Conservation (phyloP, 495 filamentous ascomycete genomes). For the Trichoderma virens region DNA sequence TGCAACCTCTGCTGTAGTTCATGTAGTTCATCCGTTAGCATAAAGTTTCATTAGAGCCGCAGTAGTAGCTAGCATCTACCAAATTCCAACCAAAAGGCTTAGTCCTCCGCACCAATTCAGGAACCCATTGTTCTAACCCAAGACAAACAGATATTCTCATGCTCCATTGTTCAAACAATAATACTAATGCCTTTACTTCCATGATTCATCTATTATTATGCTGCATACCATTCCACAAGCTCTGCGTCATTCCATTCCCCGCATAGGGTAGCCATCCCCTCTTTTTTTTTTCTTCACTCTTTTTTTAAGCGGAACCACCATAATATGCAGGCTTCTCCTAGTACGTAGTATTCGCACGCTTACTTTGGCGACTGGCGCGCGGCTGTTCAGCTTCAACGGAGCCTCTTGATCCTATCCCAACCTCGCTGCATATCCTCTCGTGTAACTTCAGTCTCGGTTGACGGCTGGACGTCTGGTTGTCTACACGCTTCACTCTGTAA, state of each 20-base stretch:
- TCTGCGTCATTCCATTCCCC: not conserved
- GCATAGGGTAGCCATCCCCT: not conserved
- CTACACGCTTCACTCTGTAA: not conserved
- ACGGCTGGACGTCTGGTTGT: no score
- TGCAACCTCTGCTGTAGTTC: no score
- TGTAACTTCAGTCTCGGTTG: not conserved
- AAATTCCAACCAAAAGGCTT: not conserved
- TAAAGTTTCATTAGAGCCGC: slow-evolving; percentile 1
- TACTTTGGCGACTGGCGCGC: not conserved
- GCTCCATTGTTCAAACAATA: no score
- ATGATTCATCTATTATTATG: not conserved
- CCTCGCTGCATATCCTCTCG: not conserved
- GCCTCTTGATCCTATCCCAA: not conserved
- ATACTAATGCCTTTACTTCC: no score
- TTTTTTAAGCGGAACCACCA: not conserved
- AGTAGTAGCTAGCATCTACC: not conserved
- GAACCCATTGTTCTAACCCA: not conserved
- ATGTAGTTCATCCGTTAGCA: no score
- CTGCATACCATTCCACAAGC: not conserved
- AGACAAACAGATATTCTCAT: not conserved
- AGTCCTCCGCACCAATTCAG: not conserved
- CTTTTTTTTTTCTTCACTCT: not conserved
- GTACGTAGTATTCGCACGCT: no score
- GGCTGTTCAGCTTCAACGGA: not conserved
- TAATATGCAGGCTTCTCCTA: not conserved